phyloP scores from a whole-genome alignment of 768 basidiomycete genomes.

The Tylopilus plumbeoviolaceoides region DNA sequence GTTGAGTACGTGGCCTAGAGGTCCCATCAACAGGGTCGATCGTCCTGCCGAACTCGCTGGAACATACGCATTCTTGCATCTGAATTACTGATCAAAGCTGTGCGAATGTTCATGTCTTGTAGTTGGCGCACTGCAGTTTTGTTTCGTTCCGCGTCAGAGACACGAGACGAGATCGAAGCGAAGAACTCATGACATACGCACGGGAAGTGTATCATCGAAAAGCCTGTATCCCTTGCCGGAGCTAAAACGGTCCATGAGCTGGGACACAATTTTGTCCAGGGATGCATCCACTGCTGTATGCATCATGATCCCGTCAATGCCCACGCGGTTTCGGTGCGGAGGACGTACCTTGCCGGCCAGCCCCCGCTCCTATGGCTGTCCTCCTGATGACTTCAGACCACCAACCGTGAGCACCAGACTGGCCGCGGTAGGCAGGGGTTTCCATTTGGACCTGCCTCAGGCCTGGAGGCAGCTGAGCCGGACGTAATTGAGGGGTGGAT shows the following conservation, averaged over 20 bases:
- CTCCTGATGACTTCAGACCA: conserved; percentile 75
- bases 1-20: conserved; percentile 45
- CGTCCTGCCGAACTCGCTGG: neutral
- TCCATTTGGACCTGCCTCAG: conserved; percentile 52
- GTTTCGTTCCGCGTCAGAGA: conserved; percentile 3
- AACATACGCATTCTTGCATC: conserved; percentile 67
- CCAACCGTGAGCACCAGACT: conserved; percentile 54
- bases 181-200: conserved; percentile 30
- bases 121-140: conserved; percentile 41
- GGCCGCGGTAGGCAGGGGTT: conserved; percentile 49
- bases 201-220: conserved; percentile 51
- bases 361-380: conserved; percentile 76
- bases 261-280: conserved; percentile 53
- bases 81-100: conserved; percentile 67
- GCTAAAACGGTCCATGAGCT: conserved; percentile 65
- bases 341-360: conserved; percentile 47
- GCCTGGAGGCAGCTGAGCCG: conserved; percentile 29
- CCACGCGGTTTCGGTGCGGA: conserved; percentile 22
- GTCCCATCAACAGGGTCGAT: neutral
- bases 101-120: conserved; percentile 41
- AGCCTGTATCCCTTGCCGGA: conserved; percentile 64
- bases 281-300: conserved; percentile 49
- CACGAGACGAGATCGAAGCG: neutral
- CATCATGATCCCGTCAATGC: conserved; percentile 8
- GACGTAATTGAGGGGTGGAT: neutral